Percentiles rank a stretch among this genome's conserved stretches.
Conservation (phyloP, 2,329 filamentous ascomycete species). For the Fusarium domesticum region DNA sequence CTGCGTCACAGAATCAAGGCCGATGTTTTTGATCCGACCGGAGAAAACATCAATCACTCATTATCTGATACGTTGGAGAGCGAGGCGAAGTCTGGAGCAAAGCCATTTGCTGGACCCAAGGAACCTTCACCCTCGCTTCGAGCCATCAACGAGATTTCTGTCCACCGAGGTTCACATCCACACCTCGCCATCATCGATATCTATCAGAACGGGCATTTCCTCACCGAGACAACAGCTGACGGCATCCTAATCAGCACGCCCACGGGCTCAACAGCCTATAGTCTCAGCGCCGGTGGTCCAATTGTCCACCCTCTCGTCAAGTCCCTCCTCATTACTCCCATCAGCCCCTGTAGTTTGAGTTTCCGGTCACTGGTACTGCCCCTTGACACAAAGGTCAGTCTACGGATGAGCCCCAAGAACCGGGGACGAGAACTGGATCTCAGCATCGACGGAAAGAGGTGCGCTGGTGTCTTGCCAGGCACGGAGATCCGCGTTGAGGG, state of each 20-base stretch:
- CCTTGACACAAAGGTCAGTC: constrained; percentile 75
- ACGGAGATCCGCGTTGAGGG: constrained; percentile 88
- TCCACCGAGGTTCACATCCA: constrained; percentile 85
- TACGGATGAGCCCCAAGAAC: constrained; percentile 79
- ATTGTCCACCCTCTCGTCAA: constrained; percentile 94
- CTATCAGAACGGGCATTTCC: constrained; percentile 80
- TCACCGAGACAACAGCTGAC: constrained; percentile 93
- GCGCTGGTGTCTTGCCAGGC: constrained; percentile 65
- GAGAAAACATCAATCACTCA: constrained; percentile 55
- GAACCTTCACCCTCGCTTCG: constrained; percentile 47
- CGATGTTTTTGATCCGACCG: constrained; percentile 72
- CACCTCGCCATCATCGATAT: constrained; percentile 92
- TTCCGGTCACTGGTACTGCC: constrained; percentile 91
- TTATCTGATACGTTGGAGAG: constrained; percentile 46
- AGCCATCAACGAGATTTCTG: constrained; percentile 92
- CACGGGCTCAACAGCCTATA: constrained; percentile 94
- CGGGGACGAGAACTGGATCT: constrained; percentile 73
- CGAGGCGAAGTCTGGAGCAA: constrained; percentile 39
- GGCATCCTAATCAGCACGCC: constrained; percentile 93
- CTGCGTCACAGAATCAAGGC: constrained; percentile 85
- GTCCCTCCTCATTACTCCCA: constrained; percentile 85
- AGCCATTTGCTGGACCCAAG: constrained; percentile 35
- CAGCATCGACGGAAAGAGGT: constrained; percentile 73
- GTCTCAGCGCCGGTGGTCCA: constrained; percentile 83
- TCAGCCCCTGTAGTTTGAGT: constrained; percentile 86